Evolutionary conservation across 371 early-diverging fungal genomes (phyloP), one percentile per base, ranked within the genome.

Genomic region (Rhizomucor miehei): DNA sequence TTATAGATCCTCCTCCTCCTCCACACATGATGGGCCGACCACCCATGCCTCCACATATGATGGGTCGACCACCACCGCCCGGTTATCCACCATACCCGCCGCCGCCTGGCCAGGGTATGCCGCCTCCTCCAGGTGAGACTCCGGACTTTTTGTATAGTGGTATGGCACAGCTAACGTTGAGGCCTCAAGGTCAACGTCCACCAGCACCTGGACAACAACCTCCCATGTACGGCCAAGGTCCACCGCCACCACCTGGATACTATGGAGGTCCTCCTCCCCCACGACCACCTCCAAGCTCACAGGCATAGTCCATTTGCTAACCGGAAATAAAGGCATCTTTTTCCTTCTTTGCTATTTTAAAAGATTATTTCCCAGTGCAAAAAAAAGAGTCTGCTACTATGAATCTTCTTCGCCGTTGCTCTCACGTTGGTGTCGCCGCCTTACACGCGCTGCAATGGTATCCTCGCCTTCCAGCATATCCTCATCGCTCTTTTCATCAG

Each of bases 1-100:
- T 59, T 62, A 66, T 56, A 52, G 59, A 56, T 35, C 59, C 54
- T 14, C 66, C 69, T 14, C 66, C 69, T 24, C 62, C 60, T 6
- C 66, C 69, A 62, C 74, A 67, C 67, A 75, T 67, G 68, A 72
- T 68, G 68, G 52, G 52, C 16, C 60, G 65, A 19, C 62, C 71
- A 50, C 81, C 78, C 13, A 56, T 63, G 24, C 60, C 66, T 41
- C 65, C 62, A 49, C 75, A 68, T 69, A 77, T 67, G 72, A 74
- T 69, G 70, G 56, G 56, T 20, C 60, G 66, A n/a, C 63, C 72
- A 49, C 82, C 80, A 45, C 64, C 69, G 21, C 61, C 67, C 40
- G 70, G 77, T 24, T 79, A 72, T 24, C 78, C 79, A 61, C 63
- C 67, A 24, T 62, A 71, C n/a, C 69, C 69, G 36, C 81, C 78